phyloP scores from a whole-genome alignment of 495 filamentous ascomycete genomes.

The Daldinia childiae region DNA sequence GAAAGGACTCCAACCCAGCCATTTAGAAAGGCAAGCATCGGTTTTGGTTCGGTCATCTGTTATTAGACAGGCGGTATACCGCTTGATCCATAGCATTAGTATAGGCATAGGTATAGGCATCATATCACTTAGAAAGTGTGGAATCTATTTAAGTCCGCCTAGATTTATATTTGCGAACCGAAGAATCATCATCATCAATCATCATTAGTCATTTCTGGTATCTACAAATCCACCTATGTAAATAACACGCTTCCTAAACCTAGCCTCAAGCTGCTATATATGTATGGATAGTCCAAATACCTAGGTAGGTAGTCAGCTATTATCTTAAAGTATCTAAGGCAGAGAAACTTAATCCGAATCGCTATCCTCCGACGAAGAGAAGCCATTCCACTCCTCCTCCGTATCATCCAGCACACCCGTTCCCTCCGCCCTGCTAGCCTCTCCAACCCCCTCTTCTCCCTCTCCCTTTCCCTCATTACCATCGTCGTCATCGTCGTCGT shows the following conservation, averaged over 20 bases:
- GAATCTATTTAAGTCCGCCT: too few relatives aligned
- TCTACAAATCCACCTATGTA: background rate
- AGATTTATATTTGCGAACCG: background rate
- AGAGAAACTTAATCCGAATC: constrained; percentile 55
- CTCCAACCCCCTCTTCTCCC: constrained; percentile 36
- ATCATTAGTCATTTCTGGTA: background rate
- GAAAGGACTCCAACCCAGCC: too few relatives aligned
- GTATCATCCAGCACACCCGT: constrained; percentile 50
- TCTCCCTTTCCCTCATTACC: constrained; percentile 44
- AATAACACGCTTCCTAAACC: background rate
- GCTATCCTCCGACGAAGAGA: constrained; percentile 54
- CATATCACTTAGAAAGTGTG: background rate
- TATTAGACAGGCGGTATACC: too few relatives aligned
- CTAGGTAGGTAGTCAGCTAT: too few relatives aligned
- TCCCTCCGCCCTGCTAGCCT: background rate
- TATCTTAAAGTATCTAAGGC: too few relatives aligned
- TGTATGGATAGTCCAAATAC: background rate
- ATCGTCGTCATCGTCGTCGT: constrained; percentile 49
- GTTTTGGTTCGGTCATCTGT: too few relatives aligned
- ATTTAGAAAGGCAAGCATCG: too few relatives aligned
- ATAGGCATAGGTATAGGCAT: too few relatives aligned
- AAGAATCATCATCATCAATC: background rate
- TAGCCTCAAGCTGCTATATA: background rate
- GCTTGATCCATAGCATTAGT: too few relatives aligned
- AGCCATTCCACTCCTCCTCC: constrained; percentile 60